A percentile compares a stretch with the other conserved stretches of the same genome.
These are phyloP conservation scores for Manihot esculenta DNA, from an alignment of 441 rosid genomes.

Conservation along the genomic window DNA sequence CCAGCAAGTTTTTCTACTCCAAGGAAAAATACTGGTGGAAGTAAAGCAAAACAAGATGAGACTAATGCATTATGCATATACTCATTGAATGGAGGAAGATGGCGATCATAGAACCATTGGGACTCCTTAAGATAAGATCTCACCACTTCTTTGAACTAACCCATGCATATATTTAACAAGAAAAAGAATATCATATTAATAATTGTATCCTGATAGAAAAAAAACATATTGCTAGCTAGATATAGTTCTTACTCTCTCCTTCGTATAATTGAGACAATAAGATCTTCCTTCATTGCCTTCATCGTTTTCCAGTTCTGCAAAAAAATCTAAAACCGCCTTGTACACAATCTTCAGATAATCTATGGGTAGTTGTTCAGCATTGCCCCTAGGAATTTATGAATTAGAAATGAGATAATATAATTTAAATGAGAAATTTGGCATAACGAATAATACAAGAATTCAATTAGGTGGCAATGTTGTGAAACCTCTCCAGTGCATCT, in stretches of 20 bases:
- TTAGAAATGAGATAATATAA: no score
- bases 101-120: conserved; percentile 1
- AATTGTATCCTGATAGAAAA: no score
- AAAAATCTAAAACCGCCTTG: neutral
- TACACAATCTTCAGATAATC: conserved; percentile 21
- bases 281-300: conserved; percentile 14
- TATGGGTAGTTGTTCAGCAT: conserved; percentile 7
- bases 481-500: conserved; percentile 15
- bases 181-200: no score
- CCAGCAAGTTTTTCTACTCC: conserved; percentile 7
- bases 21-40: neutral
- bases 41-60: neutral
- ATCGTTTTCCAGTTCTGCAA: neutral
- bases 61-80: neutral
- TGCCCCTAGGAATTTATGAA: neutral
- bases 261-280: conserved; percentile 7
- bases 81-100: conserved; percentile 18
- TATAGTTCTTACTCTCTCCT: conserved; percentile 1
- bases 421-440: no score
- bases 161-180: neutral
- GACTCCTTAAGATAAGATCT: conserved; percentile 15
- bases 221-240: no score
- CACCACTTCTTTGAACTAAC: neutral
- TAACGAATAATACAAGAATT: no score
- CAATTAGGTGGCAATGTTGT: no score